Conservation (phyloP, 2,329 filamentous ascomycete genomes). For the Claviceps purpurea region DNA sequence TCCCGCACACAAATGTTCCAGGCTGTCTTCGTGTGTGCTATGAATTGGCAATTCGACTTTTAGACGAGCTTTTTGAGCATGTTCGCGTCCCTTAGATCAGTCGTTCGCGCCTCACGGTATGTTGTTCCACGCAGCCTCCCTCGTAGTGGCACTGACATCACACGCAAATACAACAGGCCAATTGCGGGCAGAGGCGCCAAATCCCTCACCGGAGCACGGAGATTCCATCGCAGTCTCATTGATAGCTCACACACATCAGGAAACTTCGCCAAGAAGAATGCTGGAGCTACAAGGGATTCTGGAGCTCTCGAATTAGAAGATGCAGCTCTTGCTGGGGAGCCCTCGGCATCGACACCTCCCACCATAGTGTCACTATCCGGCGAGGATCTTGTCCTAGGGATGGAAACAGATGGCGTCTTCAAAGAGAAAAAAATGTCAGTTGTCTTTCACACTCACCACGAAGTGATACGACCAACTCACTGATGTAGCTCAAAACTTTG, state of each 20-base stretch:
- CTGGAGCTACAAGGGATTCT: too few relatives aligned
- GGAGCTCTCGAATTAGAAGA: too few relatives aligned
- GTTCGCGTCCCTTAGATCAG: neutral
- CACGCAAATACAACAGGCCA: neutral
- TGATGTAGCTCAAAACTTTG: conserved; percentile 9
- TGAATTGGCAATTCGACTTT: neutral
- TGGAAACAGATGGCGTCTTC: neutral
- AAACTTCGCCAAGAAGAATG: too few relatives aligned
- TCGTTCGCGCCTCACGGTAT: conserved; percentile 2
- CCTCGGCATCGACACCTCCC: too few relatives aligned
- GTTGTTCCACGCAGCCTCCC: neutral
- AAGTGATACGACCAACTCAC: neutral
- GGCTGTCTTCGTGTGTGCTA: too few relatives aligned
- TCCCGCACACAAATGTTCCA: too few relatives aligned
- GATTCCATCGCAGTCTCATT: neutral
- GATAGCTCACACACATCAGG: neutral
- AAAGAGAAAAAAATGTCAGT: conserved; percentile 6
- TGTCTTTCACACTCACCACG: too few relatives aligned
- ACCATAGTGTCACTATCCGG: neutral
- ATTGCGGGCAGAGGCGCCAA: conserved; percentile 4
- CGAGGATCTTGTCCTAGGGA: conserved; percentile 5
- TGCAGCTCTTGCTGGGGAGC: too few relatives aligned
- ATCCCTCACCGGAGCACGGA: conserved; percentile 1
- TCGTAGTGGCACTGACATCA: neutral
- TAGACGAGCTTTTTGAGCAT: neutral